phyloP scores from a whole-genome alignment of 495 filamentous ascomycete genomes.

The Lepidopterella palustris region DNA sequence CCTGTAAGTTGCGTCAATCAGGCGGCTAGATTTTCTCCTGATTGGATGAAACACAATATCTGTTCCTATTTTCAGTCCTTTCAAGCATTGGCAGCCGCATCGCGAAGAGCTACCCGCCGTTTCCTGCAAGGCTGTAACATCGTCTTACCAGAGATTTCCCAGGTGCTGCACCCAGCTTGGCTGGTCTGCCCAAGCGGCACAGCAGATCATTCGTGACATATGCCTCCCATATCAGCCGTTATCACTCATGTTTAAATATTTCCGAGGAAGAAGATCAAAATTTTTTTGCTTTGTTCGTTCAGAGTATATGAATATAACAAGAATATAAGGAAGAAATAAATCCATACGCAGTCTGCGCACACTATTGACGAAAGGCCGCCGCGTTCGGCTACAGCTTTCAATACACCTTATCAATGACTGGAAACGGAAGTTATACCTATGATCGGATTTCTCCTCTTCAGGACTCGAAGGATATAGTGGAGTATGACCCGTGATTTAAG shows the following conservation, averaged over 20 bases:
- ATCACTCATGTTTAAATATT: no score
- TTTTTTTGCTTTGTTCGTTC: no score
- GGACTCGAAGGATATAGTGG: constrained; percentile 16
- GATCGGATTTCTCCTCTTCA: constrained; percentile 11
- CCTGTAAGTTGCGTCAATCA: neutral
- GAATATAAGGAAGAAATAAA: no score
- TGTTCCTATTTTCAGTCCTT: neutral
- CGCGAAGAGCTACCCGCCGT: neutral
- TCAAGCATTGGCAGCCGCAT: neutral
- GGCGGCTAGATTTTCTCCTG: neutral
- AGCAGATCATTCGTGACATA: neutral
- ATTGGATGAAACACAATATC: neutral
- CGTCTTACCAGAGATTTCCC: no score
- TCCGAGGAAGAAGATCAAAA: no score
- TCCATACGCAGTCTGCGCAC: neutral
- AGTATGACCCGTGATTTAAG: constrained; percentile 3
- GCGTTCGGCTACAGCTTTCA: neutral
- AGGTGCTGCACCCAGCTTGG: no score
- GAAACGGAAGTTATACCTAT: constrained; percentile 12
- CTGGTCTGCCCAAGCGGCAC: neutral
- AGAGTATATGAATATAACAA: no score
- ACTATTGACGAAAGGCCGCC: neutral
- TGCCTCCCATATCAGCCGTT: no score
- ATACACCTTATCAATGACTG: constrained; percentile 4
- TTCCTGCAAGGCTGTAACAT: neutral